Conservation (phyloP, 305 asterid genomes). For the Fraxinus angustifolia region DNA sequence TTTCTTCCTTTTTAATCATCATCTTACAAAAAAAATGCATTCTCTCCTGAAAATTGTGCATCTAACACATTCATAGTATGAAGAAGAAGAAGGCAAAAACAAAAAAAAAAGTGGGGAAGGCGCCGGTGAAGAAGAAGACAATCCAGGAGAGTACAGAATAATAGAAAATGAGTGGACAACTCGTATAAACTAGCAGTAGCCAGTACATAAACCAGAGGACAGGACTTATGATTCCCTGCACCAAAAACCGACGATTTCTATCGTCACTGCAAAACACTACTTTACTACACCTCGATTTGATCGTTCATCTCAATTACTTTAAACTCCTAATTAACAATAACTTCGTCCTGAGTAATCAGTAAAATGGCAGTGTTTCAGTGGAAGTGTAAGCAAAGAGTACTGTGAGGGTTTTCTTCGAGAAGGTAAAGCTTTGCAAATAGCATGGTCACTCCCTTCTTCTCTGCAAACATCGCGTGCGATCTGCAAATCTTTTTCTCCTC, state of each 20-base stretch:
- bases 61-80: too few species aligned
- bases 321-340: neutral
- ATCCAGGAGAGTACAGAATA: neutral
- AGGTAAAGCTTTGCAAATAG: constrained; percentile 38
- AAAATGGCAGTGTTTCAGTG: constrained; percentile 40
- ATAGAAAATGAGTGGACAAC: neutral
- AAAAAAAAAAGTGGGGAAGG: neutral
- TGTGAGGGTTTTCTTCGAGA: constrained; percentile 41
- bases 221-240: neutral
- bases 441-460: neutral
- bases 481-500: neutral
- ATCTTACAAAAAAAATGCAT: too few species aligned
- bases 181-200: neutral
- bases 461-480: constrained; percentile 11
- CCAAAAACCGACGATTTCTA: neutral
- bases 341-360: neutral
- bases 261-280: neutral
- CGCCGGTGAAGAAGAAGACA: neutral
- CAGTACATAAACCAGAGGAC: neutral
- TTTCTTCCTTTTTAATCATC: too few species aligned
- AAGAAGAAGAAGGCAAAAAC: too few species aligned
- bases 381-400: constrained; percentile 40
- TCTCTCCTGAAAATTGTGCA: too few species aligned
- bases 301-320: neutral
- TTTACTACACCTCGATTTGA: neutral